Evolutionary conservation across 768 basidiomycete species (phyloP).

Genomic region (Hydnomerulius pinastri): DNA sequence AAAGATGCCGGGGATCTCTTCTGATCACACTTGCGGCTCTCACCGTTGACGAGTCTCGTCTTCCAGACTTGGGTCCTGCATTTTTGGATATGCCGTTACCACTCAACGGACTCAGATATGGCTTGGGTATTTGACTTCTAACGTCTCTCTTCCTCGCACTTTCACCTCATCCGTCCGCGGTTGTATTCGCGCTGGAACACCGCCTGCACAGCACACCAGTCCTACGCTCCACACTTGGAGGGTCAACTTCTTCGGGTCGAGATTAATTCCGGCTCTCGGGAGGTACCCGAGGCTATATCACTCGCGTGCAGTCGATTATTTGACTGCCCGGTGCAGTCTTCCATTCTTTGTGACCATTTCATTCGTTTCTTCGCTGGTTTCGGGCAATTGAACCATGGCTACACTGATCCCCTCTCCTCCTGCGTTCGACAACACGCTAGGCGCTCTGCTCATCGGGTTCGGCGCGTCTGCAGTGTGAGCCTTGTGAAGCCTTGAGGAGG

Average conservation of each 20-base stretch:
- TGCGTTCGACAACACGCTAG: conserved; percentile 51
- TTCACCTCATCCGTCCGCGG: conserved; percentile 3
- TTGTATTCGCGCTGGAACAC: neutral
- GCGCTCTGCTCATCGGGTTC: conserved; percentile 62
- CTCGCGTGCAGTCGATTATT: neutral
- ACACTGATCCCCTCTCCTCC: neutral
- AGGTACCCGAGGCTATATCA: conserved; percentile 11
- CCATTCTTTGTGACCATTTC: neutral
- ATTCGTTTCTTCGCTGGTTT: neutral
- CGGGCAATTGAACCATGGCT: conserved; percentile 16
- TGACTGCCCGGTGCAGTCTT: neutral
- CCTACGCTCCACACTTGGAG: neutral
- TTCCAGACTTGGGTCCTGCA: neutral
- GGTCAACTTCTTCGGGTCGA: conserved; percentile 6
- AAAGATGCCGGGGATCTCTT: neutral
- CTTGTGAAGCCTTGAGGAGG: neutral
- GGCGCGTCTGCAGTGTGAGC: conserved; percentile 44
- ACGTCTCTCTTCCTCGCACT: neutral
- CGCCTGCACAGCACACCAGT: conserved; percentile 1
- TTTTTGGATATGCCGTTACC: neutral
- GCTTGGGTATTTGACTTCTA: too few species aligned
- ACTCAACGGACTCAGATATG: neutral
- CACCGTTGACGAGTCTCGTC: neutral
- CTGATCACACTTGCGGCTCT: conserved; percentile 1
- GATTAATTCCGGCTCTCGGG: conserved; percentile 7